Percentiles rank a stretch among this genome's conserved stretches.
These are phyloP conservation scores for Lotmaria passim DNA, from an alignment of 208 protist species.

Conservation along the genomic window DNA sequence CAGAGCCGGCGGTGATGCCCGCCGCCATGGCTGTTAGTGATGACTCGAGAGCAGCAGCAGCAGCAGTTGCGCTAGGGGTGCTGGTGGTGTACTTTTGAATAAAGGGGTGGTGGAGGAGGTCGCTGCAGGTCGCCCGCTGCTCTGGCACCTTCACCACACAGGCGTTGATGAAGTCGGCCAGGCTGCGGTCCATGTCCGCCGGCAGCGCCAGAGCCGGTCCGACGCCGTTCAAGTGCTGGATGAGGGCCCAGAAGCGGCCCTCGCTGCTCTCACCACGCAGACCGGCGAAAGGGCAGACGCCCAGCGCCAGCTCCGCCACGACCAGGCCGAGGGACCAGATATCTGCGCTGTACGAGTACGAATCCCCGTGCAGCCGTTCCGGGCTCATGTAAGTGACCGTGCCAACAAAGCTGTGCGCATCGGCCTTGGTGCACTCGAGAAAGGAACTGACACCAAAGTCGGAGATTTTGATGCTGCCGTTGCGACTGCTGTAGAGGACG, in stretches of 20 bases:
- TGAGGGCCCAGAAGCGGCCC: slow-evolving; percentile 83
- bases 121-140: slow-evolving; percentile 61
- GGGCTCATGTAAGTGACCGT: slow-evolving; percentile 96
- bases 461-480: slow-evolving; percentile 89
- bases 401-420: slow-evolving; percentile 91
- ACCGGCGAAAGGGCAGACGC: slow-evolving; percentile 76
- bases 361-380: slow-evolving; percentile 87
- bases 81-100: slow-evolving; percentile 36
- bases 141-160: slow-evolving; percentile 73
- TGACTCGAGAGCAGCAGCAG: neutral
- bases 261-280: slow-evolving; percentile 65
- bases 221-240: slow-evolving; percentile 80
- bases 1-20: neutral
- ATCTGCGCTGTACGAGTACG: slow-evolving; percentile 92
- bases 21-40: neutral
- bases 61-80: too few relatives aligned
- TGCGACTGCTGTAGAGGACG: slow-evolving; percentile 91
- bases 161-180: slow-evolving; percentile 72
- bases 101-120: slow-evolving; percentile 82
- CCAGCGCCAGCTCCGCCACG: slow-evolving; percentile 88
- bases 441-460: slow-evolving; percentile 95
- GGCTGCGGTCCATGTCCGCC: slow-evolving; percentile 44
- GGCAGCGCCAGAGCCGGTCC: slow-evolving; percentile 66
- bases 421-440: slow-evolving; percentile 83
- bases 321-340: slow-evolving; percentile 94